phyloP scores from a whole-genome alignment of 345 rosid species.

The Hibiscus trionum region DNA sequence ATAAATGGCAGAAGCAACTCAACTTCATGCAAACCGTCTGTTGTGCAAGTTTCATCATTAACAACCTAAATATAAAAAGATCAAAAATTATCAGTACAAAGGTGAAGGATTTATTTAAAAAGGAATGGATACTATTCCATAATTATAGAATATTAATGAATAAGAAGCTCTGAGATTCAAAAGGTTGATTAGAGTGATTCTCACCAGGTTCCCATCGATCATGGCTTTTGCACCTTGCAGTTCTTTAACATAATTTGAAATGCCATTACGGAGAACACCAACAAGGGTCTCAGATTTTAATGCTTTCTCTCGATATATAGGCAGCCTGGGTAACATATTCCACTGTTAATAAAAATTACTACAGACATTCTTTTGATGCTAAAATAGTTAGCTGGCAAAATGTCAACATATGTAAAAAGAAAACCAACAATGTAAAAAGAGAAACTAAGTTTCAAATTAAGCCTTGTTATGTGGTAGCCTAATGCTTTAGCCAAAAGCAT shows the following conservation, averaged over 20 bases:
- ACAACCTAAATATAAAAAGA: constrained; percentile 36
- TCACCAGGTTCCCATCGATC: constrained; percentile 81
- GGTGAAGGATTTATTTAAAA: neutral
- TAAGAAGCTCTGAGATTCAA: neutral
- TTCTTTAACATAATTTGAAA: constrained; percentile 52
- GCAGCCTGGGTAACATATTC: constrained; percentile 38
- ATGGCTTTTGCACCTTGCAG: constrained; percentile 59
- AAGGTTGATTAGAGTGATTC: constrained; percentile 12
- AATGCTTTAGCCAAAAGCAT: no score
- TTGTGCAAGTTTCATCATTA: constrained; percentile 43
- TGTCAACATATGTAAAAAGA: neutral
- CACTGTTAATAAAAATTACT: constrained; percentile 5
- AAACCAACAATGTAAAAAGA: neutral
- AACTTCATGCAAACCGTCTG: constrained; percentile 60
- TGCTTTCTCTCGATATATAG: constrained; percentile 35
- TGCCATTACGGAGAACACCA: constrained; percentile 55
- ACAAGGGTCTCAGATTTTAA: constrained; percentile 33
- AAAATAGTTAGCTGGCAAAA: neutral
- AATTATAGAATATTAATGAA: neutral
- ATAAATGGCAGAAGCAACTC: constrained; percentile 68
- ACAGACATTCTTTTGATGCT: neutral
- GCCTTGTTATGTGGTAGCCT: neutral
- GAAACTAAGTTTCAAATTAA: neutral
- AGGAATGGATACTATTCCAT: neutral
- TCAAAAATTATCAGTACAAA: neutral